These are phyloP conservation scores for Irpex sp. DNA, from an alignment of 1,284 basidiomycete species.

Conservation along the genomic window DNA sequence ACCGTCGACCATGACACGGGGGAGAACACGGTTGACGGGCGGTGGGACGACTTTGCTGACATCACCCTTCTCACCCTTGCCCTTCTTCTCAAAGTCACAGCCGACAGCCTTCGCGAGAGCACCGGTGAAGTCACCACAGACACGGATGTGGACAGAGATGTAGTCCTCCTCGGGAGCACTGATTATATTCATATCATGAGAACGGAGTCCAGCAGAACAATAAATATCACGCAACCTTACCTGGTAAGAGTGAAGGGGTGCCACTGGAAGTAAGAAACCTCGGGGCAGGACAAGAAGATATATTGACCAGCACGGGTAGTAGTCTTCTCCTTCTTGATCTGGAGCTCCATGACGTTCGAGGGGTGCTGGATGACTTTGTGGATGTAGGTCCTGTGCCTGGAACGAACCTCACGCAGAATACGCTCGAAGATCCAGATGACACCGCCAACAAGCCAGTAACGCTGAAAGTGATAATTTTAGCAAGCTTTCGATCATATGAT, in stretches of 20 bases:
- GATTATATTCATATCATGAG: neutral
- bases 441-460: constrained; percentile 87
- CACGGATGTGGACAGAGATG: constrained; percentile 85
- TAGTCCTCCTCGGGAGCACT: constrained; percentile 90
- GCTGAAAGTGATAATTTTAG: constrained; percentile 38
- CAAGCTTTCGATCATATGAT: neutral
- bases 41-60: constrained; percentile 58
- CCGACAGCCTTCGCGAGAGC: constrained; percentile 77
- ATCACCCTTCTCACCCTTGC: constrained; percentile 42
- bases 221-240: constrained; percentile 25
- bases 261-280: constrained; percentile 91
- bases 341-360: constrained; percentile 85
- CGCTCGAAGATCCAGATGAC: constrained; percentile 83
- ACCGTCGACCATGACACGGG: constrained; percentile 87
- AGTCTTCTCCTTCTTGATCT: constrained; percentile 91
- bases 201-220: neutral
- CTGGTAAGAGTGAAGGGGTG: constrained; percentile 91
- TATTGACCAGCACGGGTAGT: constrained; percentile 81
- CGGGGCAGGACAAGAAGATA: constrained; percentile 84
- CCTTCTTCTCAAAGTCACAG: constrained; percentile 72
- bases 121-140: constrained; percentile 84
- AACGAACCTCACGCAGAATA: constrained; percentile 82
- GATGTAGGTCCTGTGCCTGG: constrained; percentile 84
- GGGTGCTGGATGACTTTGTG: constrained; percentile 93
- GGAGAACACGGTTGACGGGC: constrained; percentile 68